phyloP scores from a whole-genome alignment of 2,329 filamentous ascomycete species.

The Phyllosticta citribraziliensis region DNA sequence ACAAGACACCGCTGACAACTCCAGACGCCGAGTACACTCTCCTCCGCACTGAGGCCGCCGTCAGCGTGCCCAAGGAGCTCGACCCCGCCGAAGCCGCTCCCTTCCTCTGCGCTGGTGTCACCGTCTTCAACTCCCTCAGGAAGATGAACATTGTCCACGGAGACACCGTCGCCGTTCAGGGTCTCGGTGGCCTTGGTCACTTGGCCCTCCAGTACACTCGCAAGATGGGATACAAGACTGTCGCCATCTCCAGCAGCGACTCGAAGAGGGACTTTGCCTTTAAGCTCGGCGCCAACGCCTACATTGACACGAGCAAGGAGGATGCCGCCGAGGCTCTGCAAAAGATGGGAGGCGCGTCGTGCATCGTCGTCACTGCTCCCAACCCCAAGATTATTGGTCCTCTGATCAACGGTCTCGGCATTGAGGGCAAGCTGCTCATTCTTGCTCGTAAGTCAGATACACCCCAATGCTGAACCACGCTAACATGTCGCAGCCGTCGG shows the following conservation, averaged over 20 bases:
- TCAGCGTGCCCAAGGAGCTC: slow-evolving; percentile 39
- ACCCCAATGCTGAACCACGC: neutral
- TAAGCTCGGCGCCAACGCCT: slow-evolving; percentile 47
- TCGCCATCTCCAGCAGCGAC: slow-evolving; percentile 40
- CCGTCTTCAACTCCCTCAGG: slow-evolving; percentile 43
- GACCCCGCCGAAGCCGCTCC: slow-evolving; percentile 37
- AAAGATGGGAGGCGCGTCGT: slow-evolving; percentile 50
- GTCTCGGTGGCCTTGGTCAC: slow-evolving; percentile 44
- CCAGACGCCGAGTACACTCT: slow-evolving; percentile 50
- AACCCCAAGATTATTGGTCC: slow-evolving; percentile 45
- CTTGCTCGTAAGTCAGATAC: slow-evolving; percentile 35
- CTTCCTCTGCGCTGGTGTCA: slow-evolving; percentile 40
- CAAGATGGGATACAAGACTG: slow-evolving; percentile 43
- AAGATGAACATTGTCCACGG: slow-evolving; percentile 38
- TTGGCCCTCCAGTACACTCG: slow-evolving; percentile 44
- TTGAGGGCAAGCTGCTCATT: slow-evolving; percentile 50
- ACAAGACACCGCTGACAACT: neutral
- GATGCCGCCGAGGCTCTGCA: slow-evolving; percentile 42
- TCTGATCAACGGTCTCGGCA: slow-evolving; percentile 44
- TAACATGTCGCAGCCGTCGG: slow-evolving; percentile 28
- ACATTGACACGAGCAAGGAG: slow-evolving; percentile 43
- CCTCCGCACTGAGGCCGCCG: slow-evolving; percentile 51
- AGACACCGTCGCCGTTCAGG: slow-evolving; percentile 41
- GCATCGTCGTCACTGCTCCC: slow-evolving; percentile 55
- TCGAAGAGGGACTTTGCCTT: slow-evolving; percentile 45